Evolutionary conservation across 73 alveolate species (phyloP), one percentile per base, ranked within the genome.

Genomic region (Tetrahymena borealis): DNA sequence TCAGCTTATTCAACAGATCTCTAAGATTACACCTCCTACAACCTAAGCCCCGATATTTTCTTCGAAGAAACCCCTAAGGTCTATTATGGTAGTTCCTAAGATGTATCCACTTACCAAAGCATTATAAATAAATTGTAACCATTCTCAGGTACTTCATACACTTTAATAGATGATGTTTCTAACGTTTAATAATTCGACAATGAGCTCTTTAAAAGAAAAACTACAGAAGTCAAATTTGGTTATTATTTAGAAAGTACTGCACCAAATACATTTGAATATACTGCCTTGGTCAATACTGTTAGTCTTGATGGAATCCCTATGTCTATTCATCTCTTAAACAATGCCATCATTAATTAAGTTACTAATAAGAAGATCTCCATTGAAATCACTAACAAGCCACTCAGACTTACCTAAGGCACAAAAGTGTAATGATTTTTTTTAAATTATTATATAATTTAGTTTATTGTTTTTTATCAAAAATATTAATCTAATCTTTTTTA

Each of bases 221-320:
- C 41, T 15, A 39, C 78, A 3, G 78, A 41, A 32, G 37, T 90
- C 20, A 35, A 78, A 90, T 91, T 78, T 32, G 42, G 79, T n/a
- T 92, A 40, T 35, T 77, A 78, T 24, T 78, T 79, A 24, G 79
- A 94, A 6, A 43, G 16, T 28, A 33, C 11, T 39, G 8, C 4
- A 96, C 97, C 12, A 32, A 60, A 33, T 91, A 96, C 31, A 92
- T 90, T 32, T 97, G 96, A 7, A 79, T 95, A 24, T 94, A 90
- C 90, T 95, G 43, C 94, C 38, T 95, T 85, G 79, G 78, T 79
- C 5, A 93, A 32, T 60, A 60, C 85, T 79, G 95, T 20, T 91
- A 92, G 78, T 39, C 40, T 40, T 12, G 33, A 40, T 39, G 33
- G 94, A 2, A 77, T 91, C 78, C 95, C 39, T 39, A 91, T 60